Conservation (phyloP, 768 basidiomycete genomes). For the Hygrocybe punicea region DNA sequence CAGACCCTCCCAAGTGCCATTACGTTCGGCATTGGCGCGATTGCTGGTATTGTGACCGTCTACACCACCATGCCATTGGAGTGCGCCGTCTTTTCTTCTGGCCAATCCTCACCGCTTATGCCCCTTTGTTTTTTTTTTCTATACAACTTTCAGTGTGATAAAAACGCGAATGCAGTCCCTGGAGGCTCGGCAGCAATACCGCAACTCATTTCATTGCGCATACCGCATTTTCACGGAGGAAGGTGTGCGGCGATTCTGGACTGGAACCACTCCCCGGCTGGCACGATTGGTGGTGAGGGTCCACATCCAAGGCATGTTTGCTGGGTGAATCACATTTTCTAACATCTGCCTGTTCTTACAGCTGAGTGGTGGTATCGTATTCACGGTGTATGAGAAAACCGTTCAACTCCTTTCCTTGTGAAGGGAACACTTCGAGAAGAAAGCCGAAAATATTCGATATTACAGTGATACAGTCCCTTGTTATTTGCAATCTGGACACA, state of each 20-base stretch:
- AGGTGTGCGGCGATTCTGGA: constrained; percentile 91
- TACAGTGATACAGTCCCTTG: no score
- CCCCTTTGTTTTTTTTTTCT: neutral
- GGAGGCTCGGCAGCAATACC: constrained; percentile 75
- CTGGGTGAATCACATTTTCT: no score
- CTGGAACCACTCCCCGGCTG: constrained; percentile 89
- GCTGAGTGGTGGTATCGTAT: constrained; percentile 91
- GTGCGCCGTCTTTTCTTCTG: constrained; percentile 34
- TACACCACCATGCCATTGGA: constrained; percentile 86
- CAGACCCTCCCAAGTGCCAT: constrained; percentile 80
- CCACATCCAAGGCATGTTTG: no score
- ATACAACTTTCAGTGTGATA: constrained; percentile 62
- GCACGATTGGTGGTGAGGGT: constrained; percentile 73
- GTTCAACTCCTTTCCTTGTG: constrained; percentile 38
- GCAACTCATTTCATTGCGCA: constrained; percentile 93
- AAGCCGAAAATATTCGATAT: neutral
- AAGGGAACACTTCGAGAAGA: no score
- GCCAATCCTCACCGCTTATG: neutral
- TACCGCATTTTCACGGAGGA: constrained; percentile 94
- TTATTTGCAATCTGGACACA: no score
- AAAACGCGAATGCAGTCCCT: constrained; percentile 99
- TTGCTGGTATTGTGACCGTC: constrained; percentile 93
- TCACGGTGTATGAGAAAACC: constrained; percentile 86
- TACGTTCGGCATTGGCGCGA: constrained; percentile 91
- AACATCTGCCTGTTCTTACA: no score